Base-by-base conservation (phyloP, 805 yeast species). In the Sugiyamaella floridensis region DNA sequence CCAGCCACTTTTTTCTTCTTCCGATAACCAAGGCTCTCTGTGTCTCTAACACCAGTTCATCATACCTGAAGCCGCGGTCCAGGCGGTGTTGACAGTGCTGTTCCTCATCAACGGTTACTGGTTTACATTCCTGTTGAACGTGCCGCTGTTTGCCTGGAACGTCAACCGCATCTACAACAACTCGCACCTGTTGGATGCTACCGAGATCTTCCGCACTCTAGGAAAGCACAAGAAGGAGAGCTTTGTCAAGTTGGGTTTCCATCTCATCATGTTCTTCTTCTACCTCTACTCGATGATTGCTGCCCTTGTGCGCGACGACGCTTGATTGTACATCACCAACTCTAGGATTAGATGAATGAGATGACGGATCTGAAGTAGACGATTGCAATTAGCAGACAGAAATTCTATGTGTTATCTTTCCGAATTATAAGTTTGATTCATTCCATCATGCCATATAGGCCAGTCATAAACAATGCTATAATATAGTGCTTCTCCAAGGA, bases 271-370 rank as follows among this genome's bases (percentile, higher is more conserved):
- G 85, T 93, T 93, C 80, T 92, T 93, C 85, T 89, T 80, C 78
- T 92, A 89, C 78, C 80, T 92, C 66, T 92, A 90, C 79, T 82
- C 95, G 75, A 89, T 90, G 96, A 89, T 90, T 72, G 85, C 89
- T 79, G 93, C 96, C 41, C 79, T 89, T 69, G 89, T 89, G 66
- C 79, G 83, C 44, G 89, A 85, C 60, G 86, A 78, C 48, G 57
- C 60, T 46, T 50, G 41, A 32, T 18, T 18, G 34, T 40, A 46
- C 43, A 48, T 40, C 20, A 47, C 18, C 7, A 43, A 5, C 26
- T 18, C 26, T n/a, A 42, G 22, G 22, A 20, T 14, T 42, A 42
- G 44, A 42, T 18, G 44, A 42, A 20, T 18, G 44, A 40, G 43
- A 18, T 15, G 20, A 32, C 26, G 26, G 3, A 22, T 22, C 26